Conservation (phyloP, 768 basidiomycete genomes). For the Termitomyces sp. region DNA sequence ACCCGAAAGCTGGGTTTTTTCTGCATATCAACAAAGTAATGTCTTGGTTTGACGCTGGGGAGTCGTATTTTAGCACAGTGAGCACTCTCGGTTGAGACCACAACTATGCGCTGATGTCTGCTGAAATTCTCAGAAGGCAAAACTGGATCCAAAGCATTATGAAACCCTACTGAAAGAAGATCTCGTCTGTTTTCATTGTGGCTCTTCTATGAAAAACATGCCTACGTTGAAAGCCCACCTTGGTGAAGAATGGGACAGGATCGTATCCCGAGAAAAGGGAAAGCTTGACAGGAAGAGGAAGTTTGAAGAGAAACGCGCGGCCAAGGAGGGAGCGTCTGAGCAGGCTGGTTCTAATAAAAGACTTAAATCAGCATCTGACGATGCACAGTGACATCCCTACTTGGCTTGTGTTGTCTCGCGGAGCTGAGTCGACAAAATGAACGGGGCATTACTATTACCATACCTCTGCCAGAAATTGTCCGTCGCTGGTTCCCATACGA, state of each 20-base stretch:
- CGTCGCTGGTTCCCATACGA: neutral
- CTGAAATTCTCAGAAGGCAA: slow-evolving; percentile 39
- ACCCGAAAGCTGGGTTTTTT: slow-evolving; percentile 82
- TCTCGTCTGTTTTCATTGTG: slow-evolving; percentile 70
- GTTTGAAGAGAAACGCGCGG: slow-evolving; percentile 19
- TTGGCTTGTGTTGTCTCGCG: neutral
- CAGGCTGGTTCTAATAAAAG: slow-evolving; percentile 12
- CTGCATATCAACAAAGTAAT: slow-evolving; percentile 72
- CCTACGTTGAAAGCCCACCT: slow-evolving; percentile 73
- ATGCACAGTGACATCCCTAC: neutral
- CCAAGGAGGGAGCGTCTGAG: neutral
- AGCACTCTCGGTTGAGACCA: slow-evolving; percentile 17
- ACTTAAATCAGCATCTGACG: neutral
- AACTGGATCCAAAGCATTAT: slow-evolving; percentile 46
- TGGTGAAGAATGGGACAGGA: slow-evolving; percentile 63
- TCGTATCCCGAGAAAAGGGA: slow-evolving; percentile 35
- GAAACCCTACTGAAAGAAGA: slow-evolving; percentile 63
- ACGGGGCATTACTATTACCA: neutral
- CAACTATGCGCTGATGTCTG: neutral
- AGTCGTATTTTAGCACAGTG: slow-evolving; percentile 48
- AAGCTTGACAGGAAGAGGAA: slow-evolving; percentile 38
- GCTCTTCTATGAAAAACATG: slow-evolving; percentile 58
- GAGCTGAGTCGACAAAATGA: neutral
- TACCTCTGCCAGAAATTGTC: neutral
- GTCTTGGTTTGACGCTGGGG: slow-evolving; percentile 70